Conservation (phyloP, 805 yeast genomes). For the Hanseniaspora jakobsenii region DNA sequence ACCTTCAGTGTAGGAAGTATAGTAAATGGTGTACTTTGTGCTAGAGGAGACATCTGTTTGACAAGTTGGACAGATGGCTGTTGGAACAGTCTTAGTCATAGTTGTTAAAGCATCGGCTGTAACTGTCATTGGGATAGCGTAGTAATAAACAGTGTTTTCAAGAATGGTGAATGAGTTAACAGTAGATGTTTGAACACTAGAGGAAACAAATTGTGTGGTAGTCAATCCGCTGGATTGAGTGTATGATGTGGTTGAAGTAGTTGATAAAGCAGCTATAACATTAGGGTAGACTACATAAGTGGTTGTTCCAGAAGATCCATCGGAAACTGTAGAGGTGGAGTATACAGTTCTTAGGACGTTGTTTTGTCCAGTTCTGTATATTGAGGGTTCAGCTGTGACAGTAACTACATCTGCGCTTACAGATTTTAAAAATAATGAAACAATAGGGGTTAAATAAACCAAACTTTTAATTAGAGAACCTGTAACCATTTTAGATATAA, state of each 20-base stretch:
- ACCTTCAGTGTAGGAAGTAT: constrained; percentile 10
- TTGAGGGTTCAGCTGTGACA: background rate
- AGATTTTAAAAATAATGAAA: no score
- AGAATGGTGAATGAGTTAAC: background rate
- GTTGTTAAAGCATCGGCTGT: no score
- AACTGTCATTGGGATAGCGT: no score
- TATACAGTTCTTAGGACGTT: background rate
- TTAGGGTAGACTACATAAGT: constrained; percentile 3
- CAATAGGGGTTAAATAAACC: no score
- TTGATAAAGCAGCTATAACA: constrained; percentile 6
- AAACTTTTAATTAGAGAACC: no score
- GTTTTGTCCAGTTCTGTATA: constrained; percentile 1
- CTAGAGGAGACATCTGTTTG: no score
- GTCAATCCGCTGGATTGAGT: constrained; percentile 11
- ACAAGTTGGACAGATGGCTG: constrained; percentile 13
- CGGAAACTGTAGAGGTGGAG: background rate
- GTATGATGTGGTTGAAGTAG: background rate
- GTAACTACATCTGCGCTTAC: background rate
- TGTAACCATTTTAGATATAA: no score
- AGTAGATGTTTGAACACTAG: constrained; percentile 14
- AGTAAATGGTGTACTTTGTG: constrained; percentile 8
- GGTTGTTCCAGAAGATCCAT: constrained; percentile 2
- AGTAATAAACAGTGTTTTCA: background rate
- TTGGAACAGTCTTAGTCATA: background rate
- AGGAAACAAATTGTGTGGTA: constrained; percentile 15